A percentile compares a stretch with the other conserved stretches of the same genome.
Conservation (phyloP, 2,329 filamentous ascomycete genomes). For the Colletotrichum costaricense region DNA sequence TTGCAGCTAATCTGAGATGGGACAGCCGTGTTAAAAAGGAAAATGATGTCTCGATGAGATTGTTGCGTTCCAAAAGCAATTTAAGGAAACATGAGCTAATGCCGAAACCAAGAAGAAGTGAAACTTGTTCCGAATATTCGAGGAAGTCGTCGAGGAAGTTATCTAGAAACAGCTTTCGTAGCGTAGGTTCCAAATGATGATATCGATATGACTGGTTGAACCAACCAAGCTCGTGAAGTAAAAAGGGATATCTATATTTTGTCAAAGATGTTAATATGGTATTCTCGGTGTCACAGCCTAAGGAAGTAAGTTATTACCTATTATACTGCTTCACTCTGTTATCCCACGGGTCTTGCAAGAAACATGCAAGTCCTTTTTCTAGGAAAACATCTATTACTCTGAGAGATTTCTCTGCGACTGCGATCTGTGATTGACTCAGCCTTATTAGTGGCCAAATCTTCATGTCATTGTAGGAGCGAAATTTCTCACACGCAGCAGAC, state of each 20-base stretch:
- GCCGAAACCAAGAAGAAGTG: fast-evolving
- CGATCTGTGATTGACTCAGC: not conserved
- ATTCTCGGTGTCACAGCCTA: no score
- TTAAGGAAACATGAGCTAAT: not conserved
- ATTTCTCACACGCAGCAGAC: not conserved
- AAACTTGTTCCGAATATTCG: fast-evolving
- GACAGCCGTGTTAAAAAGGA: not conserved
- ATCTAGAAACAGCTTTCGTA: not conserved
- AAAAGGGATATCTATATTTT: not conserved
- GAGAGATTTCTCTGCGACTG: fast-evolving
- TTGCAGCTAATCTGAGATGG: not conserved
- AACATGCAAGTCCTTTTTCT: not conserved
- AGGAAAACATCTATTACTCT: not conserved
- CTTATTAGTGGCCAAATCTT: not conserved
- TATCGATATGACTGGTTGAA: fast-evolving
- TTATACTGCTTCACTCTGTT: fast-evolving
- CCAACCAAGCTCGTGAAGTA: fast-evolving
- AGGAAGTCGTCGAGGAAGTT: not conserved
- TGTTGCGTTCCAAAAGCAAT: not conserved
- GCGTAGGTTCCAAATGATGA: not conserved
- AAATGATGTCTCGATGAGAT: fast-evolving
- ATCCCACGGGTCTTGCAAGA: fast-evolving
- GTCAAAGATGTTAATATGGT: no score
- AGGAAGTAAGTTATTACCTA: no score
- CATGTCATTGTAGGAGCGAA: fast-evolving